Evolutionary conservation across 2,329 filamentous ascomycete species (phyloP), one percentile per base, ranked within the genome.

Genomic region (Xylariaceae sp.): DNA sequence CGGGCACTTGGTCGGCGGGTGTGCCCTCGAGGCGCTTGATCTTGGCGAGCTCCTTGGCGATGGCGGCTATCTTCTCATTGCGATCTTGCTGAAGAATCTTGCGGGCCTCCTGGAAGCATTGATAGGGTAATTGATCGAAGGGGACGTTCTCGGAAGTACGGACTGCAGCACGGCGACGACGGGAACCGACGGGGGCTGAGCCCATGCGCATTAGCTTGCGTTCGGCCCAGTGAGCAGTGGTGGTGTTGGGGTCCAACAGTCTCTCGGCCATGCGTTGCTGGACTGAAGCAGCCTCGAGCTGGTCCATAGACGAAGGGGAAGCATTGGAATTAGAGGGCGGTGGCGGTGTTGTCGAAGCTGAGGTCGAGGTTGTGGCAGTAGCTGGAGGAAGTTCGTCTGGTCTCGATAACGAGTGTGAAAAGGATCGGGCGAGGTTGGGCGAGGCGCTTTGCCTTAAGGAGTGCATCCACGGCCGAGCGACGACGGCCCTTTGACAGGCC

Each of bases 71-170:
- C 75, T 96, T 97, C 72, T 93, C 82, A 59, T 85, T 77, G 39
- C 93, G 83, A 69, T 99, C 94, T 49, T 82, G 83, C 48, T 84
- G 79, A 50, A 99, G 76, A 45, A 97, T 73, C 69, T 90, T 89
- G 57, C 92, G 84, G 39, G 94, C 94, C 75, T 97, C 92, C 73
- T 99, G 94, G 76, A 97, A 99, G 73, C 90, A 94, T 79, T 97
- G 93, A 75, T 95, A 99, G 16, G 94, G 94, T 60, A 99, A 77
- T 68, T 93, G 88, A 75, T 96, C 90, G 68, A 99, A 97, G 22
- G 92, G 90, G 45, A 96, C 75, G 63, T 87, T 81, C 56, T 79
- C 73, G 36, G 75, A 81, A 63, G 75, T 82, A 64, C 79, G 83
- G 55, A 92, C 71, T 28, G 88, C 88, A 28, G 84, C 82, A 68